Base-by-base conservation (phyloP, 2,329 filamentous ascomycete genomes). In the Orbilia quercus region DNA sequence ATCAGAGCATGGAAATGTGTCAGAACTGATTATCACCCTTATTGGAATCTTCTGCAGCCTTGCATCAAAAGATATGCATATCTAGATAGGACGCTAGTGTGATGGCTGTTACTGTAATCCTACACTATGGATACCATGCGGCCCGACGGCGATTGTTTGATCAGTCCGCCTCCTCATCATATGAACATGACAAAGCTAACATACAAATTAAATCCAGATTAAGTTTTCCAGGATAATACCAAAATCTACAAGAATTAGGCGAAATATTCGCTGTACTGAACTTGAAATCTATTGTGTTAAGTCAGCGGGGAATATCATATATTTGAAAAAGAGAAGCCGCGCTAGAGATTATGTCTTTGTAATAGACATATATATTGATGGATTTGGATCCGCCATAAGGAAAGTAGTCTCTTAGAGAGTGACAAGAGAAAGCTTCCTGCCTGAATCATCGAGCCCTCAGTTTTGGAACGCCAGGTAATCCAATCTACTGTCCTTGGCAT, bases 391-490 rank as follows among this genome's bases (percentile, higher is more conserved):
- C 4, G 28, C 9, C 28, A 31, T 9, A 9, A 31, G 4, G 9
- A 31, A 31, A 31, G 4, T 31, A 9, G 9, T 9, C 9, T 31
- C 28, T 5, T 4, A 31, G 28, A 31, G 28, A 31, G 28, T 9
- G 42, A 50, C 62, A 65, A 57, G 63, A 25, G 12, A 36, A 7
- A 54, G 64, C 14, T 34, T 11, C 25, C 1, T 38, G 18, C 51
- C 63, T 59, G 53, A 36, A 54, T n/a, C 55, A 69, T 40, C 44
- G 63, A 71, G 58, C 50, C 62, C 66, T 71, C 66, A 57, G 57
- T 34, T 62, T 42, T 42, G 47, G 40, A 38, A 12, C 22, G 22
- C 36, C 25, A 36, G 23, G 11, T 9, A 51, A 50, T 50, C n/a
- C 4, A 51, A 50, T 31, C 28, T 31, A 31, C 28, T 9, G 9